Percentiles rank a stretch among this genome's conserved stretches.
Evolutionary conservation across 2,329 filamentous ascomycete genomes (phyloP).

Genomic region (Hypoxylon sp.): DNA sequence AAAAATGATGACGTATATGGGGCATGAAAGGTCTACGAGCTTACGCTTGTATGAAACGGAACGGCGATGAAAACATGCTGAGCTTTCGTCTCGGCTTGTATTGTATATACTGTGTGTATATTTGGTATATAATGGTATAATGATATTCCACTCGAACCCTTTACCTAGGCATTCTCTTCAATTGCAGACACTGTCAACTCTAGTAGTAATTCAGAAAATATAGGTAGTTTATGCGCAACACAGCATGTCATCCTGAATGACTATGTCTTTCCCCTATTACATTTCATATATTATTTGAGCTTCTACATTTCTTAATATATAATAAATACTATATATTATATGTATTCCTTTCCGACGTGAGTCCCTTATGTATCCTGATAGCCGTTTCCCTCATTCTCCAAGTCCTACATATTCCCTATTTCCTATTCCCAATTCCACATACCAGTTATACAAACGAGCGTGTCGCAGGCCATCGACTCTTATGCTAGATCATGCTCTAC

Average conservation of each 20-base stretch:
- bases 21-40: neutral
- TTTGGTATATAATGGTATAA: conserved; percentile 15
- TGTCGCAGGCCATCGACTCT: conserved; percentile 6
- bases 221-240: neutral
- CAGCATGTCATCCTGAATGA: neutral
- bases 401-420: neutral
- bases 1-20: conserved; percentile 7
- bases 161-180: neutral
- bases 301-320: conserved; percentile 8
- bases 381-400: conserved; percentile 6
- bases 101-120: conserved; percentile 32
- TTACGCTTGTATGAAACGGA: conserved; percentile 11
- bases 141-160: conserved; percentile 25
- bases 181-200: neutral
- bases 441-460: conserved; percentile 11
- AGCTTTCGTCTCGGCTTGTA: conserved; percentile 35
- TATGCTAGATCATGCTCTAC: neutral
- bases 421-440: neutral
- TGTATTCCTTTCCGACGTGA: conserved; percentile 16
- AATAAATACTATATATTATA: conserved; percentile 6
- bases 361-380: conserved; percentile 20
- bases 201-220: neutral
- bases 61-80: conserved; percentile 13
- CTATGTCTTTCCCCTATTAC: neutral
- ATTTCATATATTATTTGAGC: conserved; percentile 12